Base-by-base conservation (phyloP, 306 rosid species). In the Fragaria vesca region DNA sequence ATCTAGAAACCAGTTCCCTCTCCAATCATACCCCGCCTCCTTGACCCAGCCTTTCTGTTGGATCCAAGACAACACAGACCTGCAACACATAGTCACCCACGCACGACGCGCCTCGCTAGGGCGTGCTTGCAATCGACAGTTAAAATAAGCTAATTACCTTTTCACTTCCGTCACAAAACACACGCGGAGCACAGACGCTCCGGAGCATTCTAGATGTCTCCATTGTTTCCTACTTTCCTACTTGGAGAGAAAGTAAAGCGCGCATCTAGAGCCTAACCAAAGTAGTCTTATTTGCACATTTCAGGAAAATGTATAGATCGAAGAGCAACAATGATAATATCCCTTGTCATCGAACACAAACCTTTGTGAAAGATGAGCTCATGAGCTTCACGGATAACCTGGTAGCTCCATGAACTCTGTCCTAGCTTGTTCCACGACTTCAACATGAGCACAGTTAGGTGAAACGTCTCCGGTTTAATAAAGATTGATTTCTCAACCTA, bases 391-490 rank as follows among this genome's bases (percentile, higher is more conserved):
- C 73, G 88, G 81, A 92, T 89, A 69, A 75, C 91, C 86, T 93
- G 87, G 89, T 51, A 66, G 97, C 97, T 57, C 77, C 87, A 83
- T 83, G 84, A 80, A 95, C 86, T 58, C 96, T 87, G 75, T 87
- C 90, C 83, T 91, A 24, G 26, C 26, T 24, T 87, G 90, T 93
- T 92, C 98, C 99, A 95, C 83, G 93, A 85, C 84, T 95, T 95
- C 81, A 95, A 84, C 97, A 95, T 93, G 73, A 95, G 92, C 76
- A 95, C 94, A 48, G 96, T 95, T 32, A 92, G 85, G 77, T 95
- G 96, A 81, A 95, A 93, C 3, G 97, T 95, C 88, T 85, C 85
- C 20, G 96, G 99, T 76, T 91, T 91, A 69, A 89, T 91, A 86
- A 95, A 93, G 80, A 88, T 81, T 54, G 99, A 30, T 30, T 30